Evolutionary conservation across 2,329 filamentous ascomycete species (phyloP).

Genomic region (Aspergillus novofumigatus): DNA sequence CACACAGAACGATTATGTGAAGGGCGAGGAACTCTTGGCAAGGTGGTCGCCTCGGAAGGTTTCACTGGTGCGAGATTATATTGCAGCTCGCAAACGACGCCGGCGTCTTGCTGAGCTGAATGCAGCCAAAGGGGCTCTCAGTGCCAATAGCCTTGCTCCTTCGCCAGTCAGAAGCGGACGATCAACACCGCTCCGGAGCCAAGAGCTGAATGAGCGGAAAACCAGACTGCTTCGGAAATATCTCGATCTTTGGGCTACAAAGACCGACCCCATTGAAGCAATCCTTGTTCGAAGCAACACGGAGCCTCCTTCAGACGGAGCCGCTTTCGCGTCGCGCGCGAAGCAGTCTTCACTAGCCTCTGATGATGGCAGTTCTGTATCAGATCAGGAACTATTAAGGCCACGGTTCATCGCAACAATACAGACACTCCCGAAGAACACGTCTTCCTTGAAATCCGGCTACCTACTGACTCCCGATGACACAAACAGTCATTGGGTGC

Average conservation of each 20-base stretch:
- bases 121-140: conserved; percentile 48
- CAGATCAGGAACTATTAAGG: conserved; percentile 37
- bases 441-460: conserved; percentile 75
- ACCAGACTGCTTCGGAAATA: conserved; percentile 39
- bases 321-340: conserved; percentile 24
- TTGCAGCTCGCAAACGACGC: conserved; percentile 68
- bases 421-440: conserved; percentile 74
- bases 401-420: conserved; percentile 72
- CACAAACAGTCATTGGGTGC: conserved; percentile 75
- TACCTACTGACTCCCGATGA: conserved; percentile 82
- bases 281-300: conserved; percentile 44
- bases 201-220: conserved; percentile 36
- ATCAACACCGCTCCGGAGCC: conserved; percentile 33
- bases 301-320: conserved; percentile 39
- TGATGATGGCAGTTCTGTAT: conserved; percentile 25
- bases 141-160: conserved; percentile 35
- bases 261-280: conserved; percentile 36
- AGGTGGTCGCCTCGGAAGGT: conserved; percentile 88
- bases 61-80: conserved; percentile 84
- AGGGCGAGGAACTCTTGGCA: conserved; percentile 82
- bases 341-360: conserved; percentile 14
- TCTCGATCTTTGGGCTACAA: conserved; percentile 41
- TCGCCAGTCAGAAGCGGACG: conserved; percentile 32
- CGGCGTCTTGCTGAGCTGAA: conserved; percentile 75
- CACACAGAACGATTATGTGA: conserved; percentile 91